A percentile compares a stretch with the other conserved stretches of the same genome.
Evolutionary conservation across 2,329 filamentous ascomycete species (phyloP).

Genomic region (Cephalotrichum gorgonifer): DNA sequence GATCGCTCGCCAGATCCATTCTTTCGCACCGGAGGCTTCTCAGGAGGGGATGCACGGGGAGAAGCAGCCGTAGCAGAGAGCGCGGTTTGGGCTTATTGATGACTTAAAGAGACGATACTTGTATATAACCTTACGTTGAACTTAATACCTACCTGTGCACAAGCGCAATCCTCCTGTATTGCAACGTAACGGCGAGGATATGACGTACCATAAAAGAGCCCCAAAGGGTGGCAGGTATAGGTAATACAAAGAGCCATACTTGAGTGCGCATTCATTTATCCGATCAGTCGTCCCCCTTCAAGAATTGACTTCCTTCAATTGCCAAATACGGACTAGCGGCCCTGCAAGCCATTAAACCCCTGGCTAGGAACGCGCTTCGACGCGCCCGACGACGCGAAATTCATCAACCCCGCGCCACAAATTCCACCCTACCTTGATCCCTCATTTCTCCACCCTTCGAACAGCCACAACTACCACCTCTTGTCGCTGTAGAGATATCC

Average conservation of each 20-base stretch:
- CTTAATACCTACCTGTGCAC: no score
- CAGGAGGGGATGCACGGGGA: not conserved
- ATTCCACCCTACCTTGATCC: not conserved
- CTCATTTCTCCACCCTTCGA: not conserved
- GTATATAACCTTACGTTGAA: no score
- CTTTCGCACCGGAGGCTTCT: not conserved
- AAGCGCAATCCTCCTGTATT: no score
- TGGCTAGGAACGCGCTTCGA: not conserved
- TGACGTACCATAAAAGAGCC: no score
- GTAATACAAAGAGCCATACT: no score
- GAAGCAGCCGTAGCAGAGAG: not conserved
- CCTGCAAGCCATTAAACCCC: not conserved
- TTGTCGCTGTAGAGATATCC: not conserved
- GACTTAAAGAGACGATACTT: not conserved
- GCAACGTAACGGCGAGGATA: no score
- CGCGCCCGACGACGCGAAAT: not conserved
- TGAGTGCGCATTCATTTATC: no score
- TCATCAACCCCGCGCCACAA: not conserved
- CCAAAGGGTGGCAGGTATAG: no score
- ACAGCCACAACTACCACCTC: not conserved
- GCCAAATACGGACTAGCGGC: not conserved
- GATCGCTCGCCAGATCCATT: not conserved
- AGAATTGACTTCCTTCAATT: not conserved
- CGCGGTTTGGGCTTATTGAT: not conserved
- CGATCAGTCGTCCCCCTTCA: no score